A percentile compares a stretch with the other conserved stretches of the same genome.
Evolutionary conservation across 2,329 filamentous ascomycete genomes (phyloP).

Genomic region (Epichloe coenophiala): DNA sequence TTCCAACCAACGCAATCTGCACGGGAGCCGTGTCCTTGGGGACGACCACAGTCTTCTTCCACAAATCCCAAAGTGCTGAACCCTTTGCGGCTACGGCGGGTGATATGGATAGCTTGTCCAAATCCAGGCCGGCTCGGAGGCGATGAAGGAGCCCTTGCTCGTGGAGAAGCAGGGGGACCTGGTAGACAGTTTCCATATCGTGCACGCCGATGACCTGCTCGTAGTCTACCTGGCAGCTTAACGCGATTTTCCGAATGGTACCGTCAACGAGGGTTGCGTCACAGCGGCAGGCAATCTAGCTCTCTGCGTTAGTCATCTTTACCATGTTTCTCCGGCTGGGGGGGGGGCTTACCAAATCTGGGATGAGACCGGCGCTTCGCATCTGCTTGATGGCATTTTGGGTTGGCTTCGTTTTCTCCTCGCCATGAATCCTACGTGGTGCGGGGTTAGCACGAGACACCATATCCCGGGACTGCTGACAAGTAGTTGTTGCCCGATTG

Average conservation of each 20-base stretch:
- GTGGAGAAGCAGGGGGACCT: constrained; percentile 69
- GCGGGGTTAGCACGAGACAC: constrained; percentile 7
- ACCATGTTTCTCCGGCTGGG: not conserved
- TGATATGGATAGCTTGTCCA: constrained; percentile 43
- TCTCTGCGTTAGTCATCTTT: not conserved
- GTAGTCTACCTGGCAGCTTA: constrained; percentile 73
- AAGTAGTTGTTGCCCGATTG: not conserved
- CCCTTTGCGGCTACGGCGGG: constrained; percentile 48
- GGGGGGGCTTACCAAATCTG: constrained; percentile 46
- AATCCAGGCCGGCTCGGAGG: constrained; percentile 51
- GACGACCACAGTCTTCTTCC: constrained; percentile 47
- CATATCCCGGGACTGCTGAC: not conserved
- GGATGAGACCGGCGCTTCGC: constrained; percentile 63
- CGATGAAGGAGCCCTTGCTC: constrained; percentile 59
- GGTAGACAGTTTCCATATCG: constrained; percentile 83
- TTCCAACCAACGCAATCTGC: constrained; percentile 78
- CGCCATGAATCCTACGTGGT: constrained; percentile 26
- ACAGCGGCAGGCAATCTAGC: constrained; percentile 82
- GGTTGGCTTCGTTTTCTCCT: constrained; percentile 96
- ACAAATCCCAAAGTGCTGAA: constrained; percentile 58
- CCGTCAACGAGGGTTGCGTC: constrained; percentile 57
- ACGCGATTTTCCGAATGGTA: constrained; percentile 78
- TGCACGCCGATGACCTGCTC: constrained; percentile 82
- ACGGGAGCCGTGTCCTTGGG: constrained; percentile 52
- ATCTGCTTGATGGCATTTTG: constrained; percentile 79